These are phyloP conservation scores for Arthroderma sp. DNA, from an alignment of 2,329 filamentous ascomycete genomes.

Conservation along the genomic window DNA sequence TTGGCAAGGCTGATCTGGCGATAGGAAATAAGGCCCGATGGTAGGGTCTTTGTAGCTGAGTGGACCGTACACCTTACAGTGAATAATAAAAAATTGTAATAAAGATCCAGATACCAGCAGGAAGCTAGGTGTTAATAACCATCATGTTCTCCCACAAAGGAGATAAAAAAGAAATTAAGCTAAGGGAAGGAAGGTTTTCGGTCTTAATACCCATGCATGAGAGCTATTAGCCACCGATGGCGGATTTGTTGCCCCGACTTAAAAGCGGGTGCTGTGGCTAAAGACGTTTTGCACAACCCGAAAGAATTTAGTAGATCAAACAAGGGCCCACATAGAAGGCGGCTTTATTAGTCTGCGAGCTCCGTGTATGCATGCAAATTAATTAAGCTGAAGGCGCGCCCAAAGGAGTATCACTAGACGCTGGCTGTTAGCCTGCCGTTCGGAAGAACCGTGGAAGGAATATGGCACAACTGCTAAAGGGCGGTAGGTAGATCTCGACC, in stretches of 20 bases:
- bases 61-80: background rate
- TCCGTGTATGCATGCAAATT: background rate
- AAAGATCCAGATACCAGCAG: background rate
- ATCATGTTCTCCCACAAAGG: background rate
- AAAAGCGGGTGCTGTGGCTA: slow-evolving; percentile 4
- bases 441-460: background rate
- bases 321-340: slow-evolving; percentile 2
- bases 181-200: background rate
- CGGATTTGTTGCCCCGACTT: background rate
- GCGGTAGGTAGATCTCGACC: background rate
- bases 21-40: background rate
- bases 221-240: slow-evolving; percentile 7
- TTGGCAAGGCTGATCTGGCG: background rate
- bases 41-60: background rate
- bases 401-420: background rate
- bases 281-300: background rate
- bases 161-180: slow-evolving; percentile 1
- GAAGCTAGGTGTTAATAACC: background rate
- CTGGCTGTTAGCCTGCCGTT: background rate
- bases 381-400: background rate
- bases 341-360: background rate
- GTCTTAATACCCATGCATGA: background rate
- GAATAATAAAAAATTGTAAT: background rate
- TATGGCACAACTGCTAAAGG: background rate
- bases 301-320: background rate